Evolutionary conservation across 225 moss, liverwort and hornwort genomes (phyloP).

Genomic region (Climacium dendroides): DNA sequence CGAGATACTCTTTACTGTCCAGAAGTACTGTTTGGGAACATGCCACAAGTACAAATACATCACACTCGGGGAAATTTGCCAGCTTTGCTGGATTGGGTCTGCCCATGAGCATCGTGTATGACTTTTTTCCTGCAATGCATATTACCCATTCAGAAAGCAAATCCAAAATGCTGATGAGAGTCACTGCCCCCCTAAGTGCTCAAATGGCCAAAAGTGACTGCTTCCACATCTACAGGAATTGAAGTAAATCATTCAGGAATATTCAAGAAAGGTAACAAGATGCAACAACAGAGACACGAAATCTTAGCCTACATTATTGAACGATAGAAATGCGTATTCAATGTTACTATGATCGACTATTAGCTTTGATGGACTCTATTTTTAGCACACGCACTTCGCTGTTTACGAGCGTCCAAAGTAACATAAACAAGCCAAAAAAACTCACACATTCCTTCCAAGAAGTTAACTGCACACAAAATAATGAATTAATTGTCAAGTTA

Average conservation of each 20-base stretch:
- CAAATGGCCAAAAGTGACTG: neutral
- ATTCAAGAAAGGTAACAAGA: neutral
- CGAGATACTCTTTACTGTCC: slow-evolving; percentile 85
- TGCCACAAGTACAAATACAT: slow-evolving; percentile 88
- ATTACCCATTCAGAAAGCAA: neutral
- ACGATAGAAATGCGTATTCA: neutral
- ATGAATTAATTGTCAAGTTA: neutral
- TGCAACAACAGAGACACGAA: neutral
- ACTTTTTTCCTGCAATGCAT: slow-evolving; percentile 49
- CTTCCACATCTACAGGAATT: neutral
- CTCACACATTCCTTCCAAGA: neutral
- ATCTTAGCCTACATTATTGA: neutral
- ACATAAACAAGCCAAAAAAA: neutral
- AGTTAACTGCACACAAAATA: neutral
- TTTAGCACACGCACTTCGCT: neutral
- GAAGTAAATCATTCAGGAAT: neutral
- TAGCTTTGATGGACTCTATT: neutral
- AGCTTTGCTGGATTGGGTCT: slow-evolving; percentile 95
- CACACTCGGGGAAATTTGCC: slow-evolving; percentile 98
- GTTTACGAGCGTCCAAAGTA: neutral
- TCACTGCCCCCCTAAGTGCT: neutral
- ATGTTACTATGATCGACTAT: neutral
- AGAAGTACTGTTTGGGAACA: slow-evolving; percentile 82
- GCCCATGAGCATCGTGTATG: slow-evolving; percentile 91
- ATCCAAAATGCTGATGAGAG: neutral